These are phyloP conservation scores for Beverwykella pulmonaria DNA, from an alignment of 495 filamentous ascomycete species.

Conservation along the genomic window DNA sequence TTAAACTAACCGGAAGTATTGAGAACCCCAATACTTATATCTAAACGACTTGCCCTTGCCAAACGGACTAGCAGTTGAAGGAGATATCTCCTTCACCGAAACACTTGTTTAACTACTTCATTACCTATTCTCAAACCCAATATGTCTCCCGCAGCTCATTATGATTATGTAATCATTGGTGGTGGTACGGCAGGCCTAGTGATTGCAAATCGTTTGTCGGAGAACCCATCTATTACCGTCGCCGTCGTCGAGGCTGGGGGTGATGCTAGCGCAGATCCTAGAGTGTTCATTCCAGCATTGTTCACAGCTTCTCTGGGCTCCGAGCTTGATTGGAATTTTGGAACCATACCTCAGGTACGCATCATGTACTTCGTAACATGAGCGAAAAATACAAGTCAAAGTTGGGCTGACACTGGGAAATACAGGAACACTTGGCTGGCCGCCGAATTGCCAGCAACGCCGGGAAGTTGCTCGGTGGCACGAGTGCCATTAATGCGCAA, in stretches of 20 bases:
- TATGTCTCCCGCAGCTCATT: not conserved
- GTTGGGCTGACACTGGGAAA: not conserved
- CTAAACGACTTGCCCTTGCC: no score
- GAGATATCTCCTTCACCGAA: no score
- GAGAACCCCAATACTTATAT: no score
- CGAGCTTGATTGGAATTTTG: slow-evolving; percentile 9
- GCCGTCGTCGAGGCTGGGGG: slow-evolving; percentile 27
- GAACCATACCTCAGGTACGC: slow-evolving; percentile 10
- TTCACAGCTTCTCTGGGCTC: not conserved
- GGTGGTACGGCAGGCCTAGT: slow-evolving; percentile 30
- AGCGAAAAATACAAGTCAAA: no score
- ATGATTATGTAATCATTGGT: slow-evolving; percentile 29
- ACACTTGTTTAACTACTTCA: no score
- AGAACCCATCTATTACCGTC: slow-evolving; percentile 2
- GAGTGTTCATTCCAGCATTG: slow-evolving; percentile 4
- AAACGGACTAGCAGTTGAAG: no score
- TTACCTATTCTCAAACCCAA: no score
- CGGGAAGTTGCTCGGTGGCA: slow-evolving; percentile 19
- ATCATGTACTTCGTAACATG: not conserved
- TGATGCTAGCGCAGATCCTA: not conserved
- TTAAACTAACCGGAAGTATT: no score
- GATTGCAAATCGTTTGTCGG: slow-evolving; percentile 21
- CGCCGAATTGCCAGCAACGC: not conserved
- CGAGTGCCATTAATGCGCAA: slow-evolving; percentile 9
- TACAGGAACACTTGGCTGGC: slow-evolving; percentile 1